phyloP scores from a whole-genome alignment of 1,284 basidiomycete genomes.

The Bondarzewia mesenterica region DNA sequence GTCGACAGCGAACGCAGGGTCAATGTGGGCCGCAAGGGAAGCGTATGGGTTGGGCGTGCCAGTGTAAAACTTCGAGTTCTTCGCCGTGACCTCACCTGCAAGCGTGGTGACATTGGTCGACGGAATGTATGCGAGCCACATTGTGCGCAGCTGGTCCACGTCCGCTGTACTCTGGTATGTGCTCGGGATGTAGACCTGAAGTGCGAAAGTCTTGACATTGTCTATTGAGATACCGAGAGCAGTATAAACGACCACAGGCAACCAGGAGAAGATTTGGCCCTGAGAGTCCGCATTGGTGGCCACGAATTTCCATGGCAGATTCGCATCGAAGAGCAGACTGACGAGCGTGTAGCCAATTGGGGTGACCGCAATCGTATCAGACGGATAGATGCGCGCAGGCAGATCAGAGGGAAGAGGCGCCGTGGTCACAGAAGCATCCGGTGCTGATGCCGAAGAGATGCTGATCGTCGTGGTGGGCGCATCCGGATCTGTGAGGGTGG shows the following conservation, averaged over 20 bases:
- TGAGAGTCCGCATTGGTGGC: slow-evolving; percentile 35
- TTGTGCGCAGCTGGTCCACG: slow-evolving; percentile 40
- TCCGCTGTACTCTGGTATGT: slow-evolving; percentile 42
- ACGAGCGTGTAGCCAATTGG: slow-evolving; percentile 37
- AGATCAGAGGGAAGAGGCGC: slow-evolving; percentile 45
- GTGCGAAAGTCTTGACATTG: slow-evolving; percentile 45
- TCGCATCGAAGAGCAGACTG: slow-evolving; percentile 47
- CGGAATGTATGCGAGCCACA: slow-evolving; percentile 57
- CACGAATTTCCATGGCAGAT: slow-evolving; percentile 60
- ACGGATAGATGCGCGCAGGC: slow-evolving; percentile 54
- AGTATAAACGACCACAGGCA: slow-evolving; percentile 41
- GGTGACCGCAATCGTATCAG: slow-evolving; percentile 14
- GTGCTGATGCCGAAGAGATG: slow-evolving; percentile 16
- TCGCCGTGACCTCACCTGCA: slow-evolving; percentile 44
- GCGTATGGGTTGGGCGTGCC: slow-evolving; percentile 26
- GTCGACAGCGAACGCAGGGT: slow-evolving; percentile 46
- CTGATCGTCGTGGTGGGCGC: slow-evolving; percentile 35
- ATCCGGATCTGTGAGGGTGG: slow-evolving; percentile 40
- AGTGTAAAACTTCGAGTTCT: slow-evolving; percentile 54
- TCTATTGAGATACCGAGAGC: slow-evolving; percentile 33
- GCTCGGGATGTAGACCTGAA: slow-evolving; percentile 51
- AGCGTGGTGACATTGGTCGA: slow-evolving; percentile 37
- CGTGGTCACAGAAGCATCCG: slow-evolving; percentile 23
- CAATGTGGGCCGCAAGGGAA: slow-evolving; percentile 51
- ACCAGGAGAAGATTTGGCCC: slow-evolving; percentile 56